These are phyloP conservation scores for Pseudopyricularia cyperi DNA, from an alignment of 2,329 filamentous ascomycete genomes.

Conservation along the genomic window DNA sequence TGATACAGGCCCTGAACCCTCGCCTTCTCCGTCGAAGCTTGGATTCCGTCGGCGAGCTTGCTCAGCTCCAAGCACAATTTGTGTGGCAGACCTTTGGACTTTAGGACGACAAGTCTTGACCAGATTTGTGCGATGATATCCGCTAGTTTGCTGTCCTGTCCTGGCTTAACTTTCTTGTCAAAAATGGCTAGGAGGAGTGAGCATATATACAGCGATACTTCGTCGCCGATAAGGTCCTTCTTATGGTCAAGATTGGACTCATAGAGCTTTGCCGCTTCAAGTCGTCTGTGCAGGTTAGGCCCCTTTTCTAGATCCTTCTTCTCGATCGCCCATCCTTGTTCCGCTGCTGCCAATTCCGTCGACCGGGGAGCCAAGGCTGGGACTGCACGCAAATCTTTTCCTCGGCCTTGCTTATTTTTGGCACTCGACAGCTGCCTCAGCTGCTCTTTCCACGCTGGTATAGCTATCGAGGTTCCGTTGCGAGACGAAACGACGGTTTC, in stretches of 20 bases:
- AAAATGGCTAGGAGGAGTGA: constrained; percentile 13
- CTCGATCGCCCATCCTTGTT: constrained; percentile 28
- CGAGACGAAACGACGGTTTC: constrained; percentile 40
- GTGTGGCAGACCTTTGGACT: constrained; percentile 4
- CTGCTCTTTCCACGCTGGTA: too few species aligned
- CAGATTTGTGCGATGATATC: constrained; percentile 10
- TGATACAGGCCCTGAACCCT: not conserved
- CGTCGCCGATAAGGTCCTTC: constrained; percentile 13
- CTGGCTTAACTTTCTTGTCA: not conserved
- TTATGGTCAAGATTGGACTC: constrained; percentile 21
- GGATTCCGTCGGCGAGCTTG: not conserved
- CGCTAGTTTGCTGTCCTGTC: too few species aligned
- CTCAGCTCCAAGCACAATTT: constrained; percentile 2
- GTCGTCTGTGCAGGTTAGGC: constrained; percentile 26
- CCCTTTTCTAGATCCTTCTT: constrained; percentile 33
- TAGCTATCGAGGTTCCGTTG: constrained; percentile 10
- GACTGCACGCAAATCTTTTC: constrained; percentile 10
- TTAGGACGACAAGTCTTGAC: constrained; percentile 7
- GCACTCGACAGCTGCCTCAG: constrained; percentile 5
- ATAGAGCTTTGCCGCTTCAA: constrained; percentile 34
- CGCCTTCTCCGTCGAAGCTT: not conserved
- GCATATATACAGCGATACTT: constrained; percentile 23
- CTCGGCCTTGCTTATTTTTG: constrained; percentile 17
- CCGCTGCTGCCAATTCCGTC: constrained; percentile 13
- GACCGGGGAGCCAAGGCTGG: constrained; percentile 18